phyloP scores from a whole-genome alignment of 176 grass and related monocot genomes.

The Oryza meridionalis region DNA sequence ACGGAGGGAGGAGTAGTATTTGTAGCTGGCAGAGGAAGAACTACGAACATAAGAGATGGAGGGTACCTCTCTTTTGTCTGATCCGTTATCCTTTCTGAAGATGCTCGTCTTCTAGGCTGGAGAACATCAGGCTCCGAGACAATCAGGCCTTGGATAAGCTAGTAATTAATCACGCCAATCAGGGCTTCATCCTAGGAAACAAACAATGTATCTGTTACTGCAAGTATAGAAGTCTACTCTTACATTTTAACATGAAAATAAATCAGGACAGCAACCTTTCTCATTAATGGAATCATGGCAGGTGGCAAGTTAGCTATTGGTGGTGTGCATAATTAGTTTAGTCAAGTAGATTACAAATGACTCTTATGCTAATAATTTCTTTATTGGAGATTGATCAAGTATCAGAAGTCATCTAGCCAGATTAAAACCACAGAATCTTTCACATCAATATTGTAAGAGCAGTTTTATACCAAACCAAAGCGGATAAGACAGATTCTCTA shows the following conservation, averaged over 20 bases:
- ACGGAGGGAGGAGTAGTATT: too few relatives aligned
- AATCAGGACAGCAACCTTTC: background rate
- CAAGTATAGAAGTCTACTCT: background rate
- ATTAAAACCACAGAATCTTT: constrained; percentile 22
- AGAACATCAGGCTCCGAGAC: background rate
- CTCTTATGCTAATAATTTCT: background rate
- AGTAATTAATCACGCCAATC: constrained; percentile 20
- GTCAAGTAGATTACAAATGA: background rate
- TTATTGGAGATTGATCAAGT: constrained; percentile 17
- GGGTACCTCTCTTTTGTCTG: background rate
- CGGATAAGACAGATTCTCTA: constrained; percentile 25
- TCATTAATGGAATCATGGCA: background rate
- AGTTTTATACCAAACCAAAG: constrained; percentile 10
- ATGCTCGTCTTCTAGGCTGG: background rate
- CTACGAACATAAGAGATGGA: background rate
- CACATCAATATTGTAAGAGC: constrained; percentile 14
- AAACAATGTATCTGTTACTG: background rate
- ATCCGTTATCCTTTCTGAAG: background rate
- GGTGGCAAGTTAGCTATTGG: background rate
- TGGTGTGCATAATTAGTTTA: background rate
- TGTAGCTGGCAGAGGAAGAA: background rate
- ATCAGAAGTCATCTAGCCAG: constrained; percentile 5
- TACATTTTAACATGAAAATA: background rate
- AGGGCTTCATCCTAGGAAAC: constrained; percentile 25
- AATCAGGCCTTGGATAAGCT: constrained; percentile 2